Percentiles rank a stretch among this genome's conserved stretches.
Conservation (phyloP, 1,284 basidiomycete genomes). For the Pseudozyma sp. region DNA sequence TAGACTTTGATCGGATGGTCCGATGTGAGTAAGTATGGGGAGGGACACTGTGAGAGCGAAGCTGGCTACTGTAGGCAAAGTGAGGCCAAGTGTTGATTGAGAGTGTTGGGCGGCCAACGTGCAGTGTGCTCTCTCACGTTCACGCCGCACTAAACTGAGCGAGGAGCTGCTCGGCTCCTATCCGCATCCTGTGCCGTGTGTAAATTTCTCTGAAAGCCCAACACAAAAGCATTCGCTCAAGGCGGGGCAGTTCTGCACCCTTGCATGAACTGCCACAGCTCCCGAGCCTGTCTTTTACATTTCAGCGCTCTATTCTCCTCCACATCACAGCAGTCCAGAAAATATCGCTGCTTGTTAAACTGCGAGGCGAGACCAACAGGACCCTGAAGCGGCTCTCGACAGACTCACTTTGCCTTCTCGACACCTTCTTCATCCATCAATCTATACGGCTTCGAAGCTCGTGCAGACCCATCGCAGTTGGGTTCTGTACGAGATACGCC, state of each 20-base stretch:
- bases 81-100: no score
- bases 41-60: no score
- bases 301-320: constrained; percentile 8
- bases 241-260: not conserved
- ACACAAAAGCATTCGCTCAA: not conserved
- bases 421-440: not conserved
- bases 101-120: no score
- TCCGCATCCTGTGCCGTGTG: no score
- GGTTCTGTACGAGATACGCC: not conserved
- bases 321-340: constrained; percentile 7
- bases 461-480: no score
- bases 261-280: not conserved
- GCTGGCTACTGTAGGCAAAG: no score
- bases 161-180: no score
- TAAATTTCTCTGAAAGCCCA: not conserved
- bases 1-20: no score
- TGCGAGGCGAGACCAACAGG: not conserved
- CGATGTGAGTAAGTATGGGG: no score
- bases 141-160: not conserved
- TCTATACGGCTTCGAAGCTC: not conserved
- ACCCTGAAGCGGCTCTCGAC: constrained; percentile 1
- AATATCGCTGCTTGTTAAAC: constrained; percentile 6
- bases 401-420: not conserved
- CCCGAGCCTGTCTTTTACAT: constrained; percentile 7
- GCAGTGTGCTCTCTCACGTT: not conserved